Percentiles rank a stretch among this genome's conserved stretches.
phyloP scores from a whole-genome alignment of 1,284 basidiomycete species.

The Amylostereum areolatum region DNA sequence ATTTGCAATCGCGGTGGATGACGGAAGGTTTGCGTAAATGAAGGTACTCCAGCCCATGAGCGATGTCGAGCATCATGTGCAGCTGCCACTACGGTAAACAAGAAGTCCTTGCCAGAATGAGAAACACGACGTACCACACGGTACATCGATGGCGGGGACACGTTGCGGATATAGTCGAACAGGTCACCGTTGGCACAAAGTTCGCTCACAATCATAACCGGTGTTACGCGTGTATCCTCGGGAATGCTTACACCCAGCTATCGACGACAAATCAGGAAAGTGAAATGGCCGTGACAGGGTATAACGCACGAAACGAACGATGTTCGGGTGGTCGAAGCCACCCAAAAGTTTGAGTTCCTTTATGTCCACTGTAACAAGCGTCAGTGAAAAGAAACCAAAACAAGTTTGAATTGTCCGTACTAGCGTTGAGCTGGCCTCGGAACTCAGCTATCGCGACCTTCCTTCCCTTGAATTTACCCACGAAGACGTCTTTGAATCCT shows the following conservation, averaged over 20 bases:
- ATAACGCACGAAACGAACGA: constrained; percentile 87
- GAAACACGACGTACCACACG: constrained; percentile 59
- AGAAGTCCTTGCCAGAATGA: constrained; percentile 6
- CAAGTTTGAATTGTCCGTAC: constrained; percentile 41
- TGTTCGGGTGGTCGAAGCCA: constrained; percentile 95
- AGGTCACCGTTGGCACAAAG: constrained; percentile 97
- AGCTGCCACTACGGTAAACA: constrained; percentile 42
- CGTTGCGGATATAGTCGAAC: constrained; percentile 96
- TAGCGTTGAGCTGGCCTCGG: constrained; percentile 88
- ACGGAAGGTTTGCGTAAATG: constrained; percentile 90
- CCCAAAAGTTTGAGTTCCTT: constrained; percentile 95
- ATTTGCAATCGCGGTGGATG: constrained; percentile 98
- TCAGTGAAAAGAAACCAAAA: constrained; percentile 11
- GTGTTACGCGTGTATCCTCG: constrained; percentile 85
- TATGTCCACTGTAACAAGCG: constrained; percentile 77
- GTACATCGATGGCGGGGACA: constrained; percentile 69
- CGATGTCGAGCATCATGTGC: constrained; percentile 91
- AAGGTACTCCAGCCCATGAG: constrained; percentile 89
- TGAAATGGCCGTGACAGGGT: not conserved
- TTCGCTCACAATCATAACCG: constrained; percentile 98
- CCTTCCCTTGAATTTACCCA: constrained; percentile 81
- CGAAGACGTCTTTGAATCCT: constrained; percentile 97
- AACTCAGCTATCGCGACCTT: constrained; percentile 97
- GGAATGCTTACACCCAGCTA: constrained; percentile 94
- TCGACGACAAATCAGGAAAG: constrained; percentile 10